Evolutionary conservation across 1,284 basidiomycete species (phyloP).

Genomic region (Leccinum fuscescens): DNA sequence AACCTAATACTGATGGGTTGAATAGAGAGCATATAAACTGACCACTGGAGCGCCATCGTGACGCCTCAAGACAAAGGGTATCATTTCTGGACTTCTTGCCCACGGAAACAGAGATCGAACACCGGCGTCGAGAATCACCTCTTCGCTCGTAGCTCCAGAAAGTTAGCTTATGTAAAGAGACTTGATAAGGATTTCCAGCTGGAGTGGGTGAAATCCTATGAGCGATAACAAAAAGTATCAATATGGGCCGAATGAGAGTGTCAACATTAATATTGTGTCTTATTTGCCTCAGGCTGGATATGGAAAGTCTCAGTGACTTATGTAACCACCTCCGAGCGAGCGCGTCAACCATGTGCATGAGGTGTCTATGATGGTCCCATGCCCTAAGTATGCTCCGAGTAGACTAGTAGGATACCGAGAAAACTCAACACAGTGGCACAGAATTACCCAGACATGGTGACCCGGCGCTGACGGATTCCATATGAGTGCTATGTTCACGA

Average conservation of each 20-base stretch:
- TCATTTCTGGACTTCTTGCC: neutral
- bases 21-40: neutral
- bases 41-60: neutral
- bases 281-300: too few species aligned
- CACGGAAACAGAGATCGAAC: neutral
- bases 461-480: neutral
- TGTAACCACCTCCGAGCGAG: too few species aligned
- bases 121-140: neutral
- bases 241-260: too few species aligned
- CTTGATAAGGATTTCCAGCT: neutral
- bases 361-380: too few species aligned
- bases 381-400: too few species aligned
- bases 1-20: neutral
- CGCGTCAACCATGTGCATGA: too few species aligned
- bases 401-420: too few species aligned
- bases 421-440: too few species aligned
- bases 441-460: too few species aligned
- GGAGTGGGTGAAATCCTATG: neutral
- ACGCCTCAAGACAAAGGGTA: neutral
- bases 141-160: neutral
- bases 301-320: too few species aligned
- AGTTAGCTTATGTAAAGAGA: neutral
- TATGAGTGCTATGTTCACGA: neutral
- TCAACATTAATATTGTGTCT: too few species aligned
- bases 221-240: neutral